A percentile compares a stretch with the other conserved stretches of the same genome.
phyloP scores from a whole-genome alignment of 2,329 filamentous ascomycete species.

The Penicillium oxalicum region DNA sequence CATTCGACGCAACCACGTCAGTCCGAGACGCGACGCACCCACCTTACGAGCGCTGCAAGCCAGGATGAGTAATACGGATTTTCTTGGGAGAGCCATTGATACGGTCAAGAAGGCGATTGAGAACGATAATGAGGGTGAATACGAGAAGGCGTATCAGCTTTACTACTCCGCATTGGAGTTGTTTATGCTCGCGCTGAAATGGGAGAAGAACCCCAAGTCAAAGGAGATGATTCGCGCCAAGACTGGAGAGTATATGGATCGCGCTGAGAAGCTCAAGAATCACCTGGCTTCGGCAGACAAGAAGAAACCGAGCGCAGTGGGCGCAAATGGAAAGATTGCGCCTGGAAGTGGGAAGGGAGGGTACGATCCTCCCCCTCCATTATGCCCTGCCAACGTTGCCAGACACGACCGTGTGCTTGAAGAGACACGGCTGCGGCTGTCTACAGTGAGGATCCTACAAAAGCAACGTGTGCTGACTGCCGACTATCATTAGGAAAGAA shows the following conservation, averaged over 20 bases:
- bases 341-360: conserved; percentile 51
- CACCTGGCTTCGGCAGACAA: conserved; percentile 65
- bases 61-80: conserved; percentile 91
- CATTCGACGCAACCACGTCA: conserved; percentile 14
- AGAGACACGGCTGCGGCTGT: not conserved
- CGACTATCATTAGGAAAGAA: conserved; percentile 34
- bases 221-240: conserved; percentile 97
- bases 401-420: not conserved
- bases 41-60: conserved; percentile 7
- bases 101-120: conserved; percentile 97
- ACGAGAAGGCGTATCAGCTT: conserved; percentile 91
- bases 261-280: conserved; percentile 93
- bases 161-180: conserved; percentile 96
- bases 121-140: conserved; percentile 88
- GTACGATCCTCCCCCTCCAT: conserved; percentile 29
- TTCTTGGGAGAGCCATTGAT: conserved; percentile 92
- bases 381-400: not conserved
- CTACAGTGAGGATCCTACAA: conserved; percentile 3
- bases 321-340: conserved; percentile 47
- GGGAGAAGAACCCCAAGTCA: conserved; percentile 96
- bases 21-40: conserved; percentile 7
- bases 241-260: conserved; percentile 95
- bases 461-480: conserved; percentile 3
- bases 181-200: conserved; percentile 98
- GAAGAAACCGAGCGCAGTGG: conserved; percentile 48